These are phyloP conservation scores for Polytrichum formosum DNA, from an alignment of 225 moss, liverwort and hornwort species.

Conservation along the genomic window DNA sequence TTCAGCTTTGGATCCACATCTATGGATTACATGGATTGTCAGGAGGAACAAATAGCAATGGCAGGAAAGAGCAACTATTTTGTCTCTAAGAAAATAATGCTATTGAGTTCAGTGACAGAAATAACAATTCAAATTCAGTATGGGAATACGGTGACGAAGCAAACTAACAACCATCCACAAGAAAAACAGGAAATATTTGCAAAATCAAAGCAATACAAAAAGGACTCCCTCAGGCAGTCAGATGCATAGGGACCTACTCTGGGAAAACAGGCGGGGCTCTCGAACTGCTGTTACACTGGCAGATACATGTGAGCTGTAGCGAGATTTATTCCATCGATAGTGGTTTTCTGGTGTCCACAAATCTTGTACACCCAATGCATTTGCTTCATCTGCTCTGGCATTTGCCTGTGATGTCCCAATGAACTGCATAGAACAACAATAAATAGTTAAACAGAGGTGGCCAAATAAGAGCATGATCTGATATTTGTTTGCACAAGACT, in stretches of 20 bases:
- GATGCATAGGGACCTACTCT: constrained; percentile 49
- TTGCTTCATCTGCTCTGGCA: constrained; percentile 71
- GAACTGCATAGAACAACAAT: constrained; percentile 43
- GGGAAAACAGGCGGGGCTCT: constrained; percentile 67
- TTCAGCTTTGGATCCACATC: constrained; percentile 70
- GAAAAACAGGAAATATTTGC: not conserved
- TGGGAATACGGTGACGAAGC: too few species aligned
- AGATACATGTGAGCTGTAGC: constrained; percentile 77
- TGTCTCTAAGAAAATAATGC: too few species aligned
- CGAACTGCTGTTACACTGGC: constrained; percentile 61
- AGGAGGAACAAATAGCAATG: too few species aligned
- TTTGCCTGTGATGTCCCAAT: constrained; percentile 79
- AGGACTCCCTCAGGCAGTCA: not conserved
- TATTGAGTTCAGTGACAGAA: too few species aligned
- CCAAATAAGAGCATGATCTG: too few species aligned
- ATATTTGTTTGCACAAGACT: too few species aligned
- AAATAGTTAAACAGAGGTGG: not conserved
- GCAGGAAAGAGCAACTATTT: too few species aligned
- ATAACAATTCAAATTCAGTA: too few species aligned
- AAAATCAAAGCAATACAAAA: not conserved
- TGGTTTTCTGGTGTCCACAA: constrained; percentile 99
- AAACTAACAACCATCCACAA: too few species aligned
- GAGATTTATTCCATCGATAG: constrained; percentile 84
- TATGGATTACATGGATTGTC: constrained; percentile 8
- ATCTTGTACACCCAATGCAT: constrained; percentile 56